Conservation (phyloP, 2,329 filamentous ascomycete species). For the Dothideomycetes sp. region DNA sequence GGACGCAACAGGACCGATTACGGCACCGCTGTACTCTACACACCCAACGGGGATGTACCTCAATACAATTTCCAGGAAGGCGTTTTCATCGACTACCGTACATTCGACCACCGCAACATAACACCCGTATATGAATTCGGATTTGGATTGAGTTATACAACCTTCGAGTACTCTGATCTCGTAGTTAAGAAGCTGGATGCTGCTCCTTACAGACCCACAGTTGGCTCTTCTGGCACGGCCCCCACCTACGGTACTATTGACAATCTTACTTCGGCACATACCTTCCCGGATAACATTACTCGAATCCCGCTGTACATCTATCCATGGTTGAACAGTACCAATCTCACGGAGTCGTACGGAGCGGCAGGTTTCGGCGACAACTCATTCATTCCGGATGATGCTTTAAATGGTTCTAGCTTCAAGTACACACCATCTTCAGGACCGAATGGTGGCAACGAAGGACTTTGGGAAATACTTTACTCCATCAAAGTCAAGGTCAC, state of each 20-base stretch:
- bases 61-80: conserved; percentile 66
- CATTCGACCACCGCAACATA: conserved; percentile 56
- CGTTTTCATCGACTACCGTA: conserved; percentile 66
- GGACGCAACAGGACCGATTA: conserved; percentile 58
- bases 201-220: conserved; percentile 47
- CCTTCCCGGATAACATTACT: conserved; percentile 53
- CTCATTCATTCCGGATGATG: conserved; percentile 50
- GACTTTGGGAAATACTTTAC: conserved; percentile 60
- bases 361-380: conserved; percentile 52
- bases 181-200: conserved; percentile 38
- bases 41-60: conserved; percentile 59
- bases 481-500: conserved; percentile 55
- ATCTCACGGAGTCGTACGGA: conserved; percentile 49
- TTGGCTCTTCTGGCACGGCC: conserved; percentile 51
- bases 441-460: conserved; percentile 48
- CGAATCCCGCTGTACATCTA: conserved; percentile 53
- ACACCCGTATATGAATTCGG: conserved; percentile 70
- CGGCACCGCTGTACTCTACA: conserved; percentile 53
- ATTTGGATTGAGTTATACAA: conserved; percentile 67
- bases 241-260: conserved; percentile 47
- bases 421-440: conserved; percentile 54
- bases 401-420: conserved; percentile 48
- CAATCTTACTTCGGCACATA: conserved; percentile 43
- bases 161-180: conserved; percentile 59
- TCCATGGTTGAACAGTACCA: conserved; percentile 57